A percentile compares a stretch with the other conserved stretches of the same genome.
These are phyloP conservation scores for Penicillium taxi DNA, from an alignment of 495 filamentous ascomycete species.

Conservation along the genomic window DNA sequence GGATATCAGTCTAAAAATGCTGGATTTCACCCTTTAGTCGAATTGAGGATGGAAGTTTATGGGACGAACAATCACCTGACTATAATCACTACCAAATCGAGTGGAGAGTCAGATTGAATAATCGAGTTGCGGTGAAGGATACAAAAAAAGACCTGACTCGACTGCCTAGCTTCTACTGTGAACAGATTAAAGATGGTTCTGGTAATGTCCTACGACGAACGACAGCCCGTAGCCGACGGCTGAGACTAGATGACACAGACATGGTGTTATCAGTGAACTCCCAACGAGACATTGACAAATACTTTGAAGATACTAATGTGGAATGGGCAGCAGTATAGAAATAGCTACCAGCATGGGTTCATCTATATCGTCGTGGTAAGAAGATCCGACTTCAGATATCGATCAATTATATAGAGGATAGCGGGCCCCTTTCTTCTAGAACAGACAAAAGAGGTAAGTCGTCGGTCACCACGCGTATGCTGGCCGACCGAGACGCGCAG, in stretches of 20 bases:
- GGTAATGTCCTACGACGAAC: slow-evolving; percentile 8
- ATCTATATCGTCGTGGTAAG: slow-evolving; percentile 11
- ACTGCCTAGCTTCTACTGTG: slow-evolving; percentile 15
- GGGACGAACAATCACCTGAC: slow-evolving; percentile 24
- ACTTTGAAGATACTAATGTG: slow-evolving; percentile 2
- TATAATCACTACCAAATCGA: slow-evolving; percentile 32
- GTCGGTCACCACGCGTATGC: slow-evolving; percentile 12
- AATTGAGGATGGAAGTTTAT: slow-evolving; percentile 25
- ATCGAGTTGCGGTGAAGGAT: slow-evolving; percentile 22
- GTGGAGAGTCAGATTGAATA: slow-evolving; percentile 28
- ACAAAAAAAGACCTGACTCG: slow-evolving; percentile 24
- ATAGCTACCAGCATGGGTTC: not conserved
- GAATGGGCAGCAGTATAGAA: slow-evolving; percentile 1
- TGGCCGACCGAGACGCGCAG: slow-evolving; percentile 11
- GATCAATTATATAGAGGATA: slow-evolving; percentile 15
- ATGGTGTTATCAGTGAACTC: slow-evolving; percentile 9
- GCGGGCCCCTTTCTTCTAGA: slow-evolving; percentile 6
- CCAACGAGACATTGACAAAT: not conserved
- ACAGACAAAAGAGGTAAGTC: slow-evolving; percentile 14
- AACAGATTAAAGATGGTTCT: slow-evolving; percentile 9
- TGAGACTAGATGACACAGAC: slow-evolving; percentile 15
- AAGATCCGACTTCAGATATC: slow-evolving; percentile 10
- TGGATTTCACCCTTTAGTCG: slow-evolving; percentile 7
- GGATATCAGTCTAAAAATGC: slow-evolving; percentile 2
- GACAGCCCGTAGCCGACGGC: slow-evolving; percentile 8